phyloP scores from a whole-genome alignment of 2,329 filamentous ascomycete genomes.

The Paraphaeosphaeria sporulosa region DNA sequence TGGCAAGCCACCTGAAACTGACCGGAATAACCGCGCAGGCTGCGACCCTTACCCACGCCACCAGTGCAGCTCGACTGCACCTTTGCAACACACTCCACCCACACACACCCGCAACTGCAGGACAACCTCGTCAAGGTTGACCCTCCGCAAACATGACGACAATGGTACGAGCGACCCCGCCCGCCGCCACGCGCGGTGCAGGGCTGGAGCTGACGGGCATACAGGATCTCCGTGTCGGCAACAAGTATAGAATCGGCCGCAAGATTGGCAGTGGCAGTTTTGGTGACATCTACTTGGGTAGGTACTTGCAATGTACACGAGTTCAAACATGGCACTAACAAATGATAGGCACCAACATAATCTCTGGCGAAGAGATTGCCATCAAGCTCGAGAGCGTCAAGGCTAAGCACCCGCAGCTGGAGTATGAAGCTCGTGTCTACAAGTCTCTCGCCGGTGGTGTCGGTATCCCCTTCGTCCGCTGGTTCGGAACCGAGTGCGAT shows the following conservation, averaged over 20 bases:
- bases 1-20: constrained; percentile 50
- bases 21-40: constrained; percentile 49
- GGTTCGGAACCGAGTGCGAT: constrained; percentile 99
- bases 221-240: constrained; percentile 97
- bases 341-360: constrained; percentile 89
- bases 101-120: constrained; percentile 28
- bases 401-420: constrained; percentile 98
- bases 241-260: constrained; percentile 99
- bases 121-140: constrained; percentile 47
- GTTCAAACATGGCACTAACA: constrained; percentile 28
- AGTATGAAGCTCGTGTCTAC: constrained; percentile 97
- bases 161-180: constrained; percentile 62
- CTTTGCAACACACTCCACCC: constrained; percentile 26
- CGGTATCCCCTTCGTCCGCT: constrained; percentile 97
- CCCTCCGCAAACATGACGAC: constrained; percentile 63
- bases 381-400: constrained; percentile 99
- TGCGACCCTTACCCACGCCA: constrained; percentile 38
- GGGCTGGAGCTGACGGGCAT: constrained; percentile 34
- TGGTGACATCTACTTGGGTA: constrained; percentile 94
- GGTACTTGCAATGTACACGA: constrained; percentile 31
- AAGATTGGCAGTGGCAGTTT: constrained; percentile 99
- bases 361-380: constrained; percentile 98
- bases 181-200: constrained; percentile 23
- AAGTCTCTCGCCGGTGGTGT: constrained; percentile 91
- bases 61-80: constrained; percentile 26